These are phyloP conservation scores for Fusarium nisikadoi DNA, from an alignment of 2,329 filamentous ascomycete species.

Conservation along the genomic window DNA sequence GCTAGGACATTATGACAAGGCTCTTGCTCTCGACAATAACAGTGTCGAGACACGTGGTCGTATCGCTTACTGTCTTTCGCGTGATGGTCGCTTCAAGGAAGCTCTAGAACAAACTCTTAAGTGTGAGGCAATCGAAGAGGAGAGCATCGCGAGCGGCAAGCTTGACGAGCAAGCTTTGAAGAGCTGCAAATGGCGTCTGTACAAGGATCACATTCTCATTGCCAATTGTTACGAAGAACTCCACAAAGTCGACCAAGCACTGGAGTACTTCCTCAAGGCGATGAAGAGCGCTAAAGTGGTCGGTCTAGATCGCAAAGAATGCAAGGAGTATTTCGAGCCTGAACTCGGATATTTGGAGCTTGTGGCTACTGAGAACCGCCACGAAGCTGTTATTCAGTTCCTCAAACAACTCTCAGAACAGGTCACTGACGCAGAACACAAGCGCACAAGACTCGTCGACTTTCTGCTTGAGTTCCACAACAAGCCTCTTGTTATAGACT, in stretches of 20 bases:
- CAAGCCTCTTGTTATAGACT: slow-evolving; percentile 50
- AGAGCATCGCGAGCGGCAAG: slow-evolving; percentile 42
- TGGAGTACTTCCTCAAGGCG: slow-evolving; percentile 52
- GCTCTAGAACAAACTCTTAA: slow-evolving; percentile 51
- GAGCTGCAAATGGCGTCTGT: slow-evolving; percentile 53
- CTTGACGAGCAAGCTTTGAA: slow-evolving; percentile 41
- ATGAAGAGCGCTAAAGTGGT: slow-evolving; percentile 46
- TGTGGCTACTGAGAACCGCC: slow-evolving; percentile 51
- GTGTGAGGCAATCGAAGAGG: slow-evolving; percentile 51
- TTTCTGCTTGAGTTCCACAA: slow-evolving; percentile 51
- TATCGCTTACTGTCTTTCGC: slow-evolving; percentile 54
- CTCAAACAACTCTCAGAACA: slow-evolving; percentile 48
- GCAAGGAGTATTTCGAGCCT: slow-evolving; percentile 51
- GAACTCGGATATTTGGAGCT: slow-evolving; percentile 52
- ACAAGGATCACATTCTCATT: slow-evolving; percentile 54
- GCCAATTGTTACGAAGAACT: slow-evolving; percentile 51
- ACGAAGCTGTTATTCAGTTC: slow-evolving; percentile 50
- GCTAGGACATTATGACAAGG: slow-evolving; percentile 50
- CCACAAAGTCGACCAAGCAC: slow-evolving; percentile 46
- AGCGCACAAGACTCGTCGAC: slow-evolving; percentile 47
- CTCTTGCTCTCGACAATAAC: slow-evolving; percentile 51
- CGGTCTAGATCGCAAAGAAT: slow-evolving; percentile 44
- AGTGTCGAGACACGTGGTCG: slow-evolving; percentile 53
- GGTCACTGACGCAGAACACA: slow-evolving; percentile 37
- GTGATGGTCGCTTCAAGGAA: slow-evolving; percentile 50